Conservation (phyloP, 2,329 filamentous ascomycete species). For the Diaporthe amygdali region DNA sequence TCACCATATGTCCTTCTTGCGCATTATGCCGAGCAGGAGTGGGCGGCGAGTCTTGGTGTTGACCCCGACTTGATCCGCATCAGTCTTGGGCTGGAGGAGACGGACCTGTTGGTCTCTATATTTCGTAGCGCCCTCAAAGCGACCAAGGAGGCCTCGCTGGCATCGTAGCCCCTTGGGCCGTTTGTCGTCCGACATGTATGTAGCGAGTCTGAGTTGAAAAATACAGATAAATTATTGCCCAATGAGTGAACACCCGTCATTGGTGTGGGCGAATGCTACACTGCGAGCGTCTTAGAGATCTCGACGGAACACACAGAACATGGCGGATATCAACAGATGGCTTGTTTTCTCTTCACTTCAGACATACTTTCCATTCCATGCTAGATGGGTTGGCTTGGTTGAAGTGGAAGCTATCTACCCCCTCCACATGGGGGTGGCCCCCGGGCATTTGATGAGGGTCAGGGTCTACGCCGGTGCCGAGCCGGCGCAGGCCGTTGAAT, state of each 20-base stretch:
- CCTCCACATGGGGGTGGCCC: not conserved
- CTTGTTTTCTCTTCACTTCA: not conserved
- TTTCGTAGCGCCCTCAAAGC: conserved; percentile 75
- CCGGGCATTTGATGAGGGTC: not conserved
- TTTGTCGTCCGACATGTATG: not conserved
- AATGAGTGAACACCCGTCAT: not conserved
- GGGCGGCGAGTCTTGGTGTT: conserved; percentile 83
- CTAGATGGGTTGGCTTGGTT: too few relatives aligned
- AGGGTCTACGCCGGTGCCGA: conserved; percentile 10
- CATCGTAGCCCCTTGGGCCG: not conserved
- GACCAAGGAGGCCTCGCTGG: conserved; percentile 39
- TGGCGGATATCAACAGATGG: too few relatives aligned
- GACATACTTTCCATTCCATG: not conserved
- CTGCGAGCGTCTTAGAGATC: not conserved
- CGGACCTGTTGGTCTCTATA: conserved; percentile 63
- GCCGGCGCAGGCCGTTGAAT: conserved; percentile 8
- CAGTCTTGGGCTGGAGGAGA: conserved; percentile 88
- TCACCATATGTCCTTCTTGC: conserved; percentile 92
- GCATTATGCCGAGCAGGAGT: conserved; percentile 91
- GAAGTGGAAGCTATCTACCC: not conserved
- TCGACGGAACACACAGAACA: not conserved
- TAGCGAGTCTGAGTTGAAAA: not conserved
- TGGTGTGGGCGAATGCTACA: not conserved
- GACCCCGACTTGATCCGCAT: conserved; percentile 81
- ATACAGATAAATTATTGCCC: not conserved